Percentiles rank a stretch among this genome's conserved stretches.
Evolutionary conservation across 2,329 filamentous ascomycete genomes (phyloP).

Genomic region (Colletotrichum karsti): DNA sequence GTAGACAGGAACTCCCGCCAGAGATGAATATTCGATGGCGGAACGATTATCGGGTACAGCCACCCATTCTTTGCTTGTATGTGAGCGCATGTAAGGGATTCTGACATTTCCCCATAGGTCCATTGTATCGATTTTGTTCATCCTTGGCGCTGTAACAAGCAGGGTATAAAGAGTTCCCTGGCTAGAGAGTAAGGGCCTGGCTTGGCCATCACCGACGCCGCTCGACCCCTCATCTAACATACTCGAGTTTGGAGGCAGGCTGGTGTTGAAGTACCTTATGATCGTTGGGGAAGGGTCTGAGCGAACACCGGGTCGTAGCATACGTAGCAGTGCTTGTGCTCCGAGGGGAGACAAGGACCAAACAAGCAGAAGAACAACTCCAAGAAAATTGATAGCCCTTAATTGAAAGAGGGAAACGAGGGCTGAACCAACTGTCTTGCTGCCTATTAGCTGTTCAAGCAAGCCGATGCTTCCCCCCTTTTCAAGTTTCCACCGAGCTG

Average conservation of each 20-base stretch:
- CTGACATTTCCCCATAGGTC: no score
- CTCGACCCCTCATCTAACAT: no score
- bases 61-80: no score
- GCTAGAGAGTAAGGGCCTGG: no score
- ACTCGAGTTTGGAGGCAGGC: no score
- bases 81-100: no score
- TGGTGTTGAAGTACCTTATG: background rate
- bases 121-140: no score
- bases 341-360: constrained; percentile 40
- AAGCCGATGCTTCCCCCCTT: constrained; percentile 33
- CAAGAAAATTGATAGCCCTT: constrained; percentile 35
- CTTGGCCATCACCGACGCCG: no score
- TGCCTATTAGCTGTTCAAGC: constrained; percentile 37
- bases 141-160: no score
- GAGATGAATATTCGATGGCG: constrained; percentile 5
- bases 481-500: constrained; percentile 37
- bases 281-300: background rate
- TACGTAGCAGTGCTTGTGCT: constrained; percentile 35
- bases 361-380: constrained; percentile 33
- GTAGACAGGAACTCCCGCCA: background rate
- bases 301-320: background rate
- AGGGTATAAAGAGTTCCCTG: no score
- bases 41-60: background rate
- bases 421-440: constrained; percentile 36
- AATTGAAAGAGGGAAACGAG: constrained; percentile 35